Conservation (phyloP, 2,329 filamentous ascomycete species). For the Alternaria gaisen region DNA sequence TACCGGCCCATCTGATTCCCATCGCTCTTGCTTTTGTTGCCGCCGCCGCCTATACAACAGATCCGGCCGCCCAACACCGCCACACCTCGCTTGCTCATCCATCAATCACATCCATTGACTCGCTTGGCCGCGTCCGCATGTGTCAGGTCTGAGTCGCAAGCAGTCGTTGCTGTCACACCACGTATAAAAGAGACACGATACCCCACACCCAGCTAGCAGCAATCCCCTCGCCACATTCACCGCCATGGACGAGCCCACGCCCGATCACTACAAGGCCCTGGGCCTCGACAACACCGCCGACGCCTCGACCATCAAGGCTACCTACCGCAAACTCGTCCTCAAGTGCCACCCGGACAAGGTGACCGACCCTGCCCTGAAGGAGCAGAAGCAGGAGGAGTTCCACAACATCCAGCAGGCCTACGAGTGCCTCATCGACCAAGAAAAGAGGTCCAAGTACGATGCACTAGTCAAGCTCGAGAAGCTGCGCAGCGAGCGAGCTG, state of each 20-base stretch:
- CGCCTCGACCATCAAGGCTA: slow-evolving; percentile 74
- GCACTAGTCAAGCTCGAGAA: slow-evolving; percentile 73
- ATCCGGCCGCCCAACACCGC: slow-evolving; percentile 35
- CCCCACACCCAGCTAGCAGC: slow-evolving; percentile 8
- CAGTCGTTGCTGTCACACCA: slow-evolving; percentile 17
- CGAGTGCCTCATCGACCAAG: slow-evolving; percentile 84
- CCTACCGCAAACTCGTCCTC: slow-evolving; percentile 85
- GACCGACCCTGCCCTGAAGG: slow-evolving; percentile 78
- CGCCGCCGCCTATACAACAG: slow-evolving; percentile 12
- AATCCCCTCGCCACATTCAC: slow-evolving; percentile 41
- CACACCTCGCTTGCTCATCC: slow-evolving; percentile 21
- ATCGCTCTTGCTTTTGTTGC: slow-evolving; percentile 18
- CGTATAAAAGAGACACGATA: slow-evolving; percentile 21
- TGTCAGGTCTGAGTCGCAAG: slow-evolving; percentile 21
- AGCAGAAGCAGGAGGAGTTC: slow-evolving; percentile 84
- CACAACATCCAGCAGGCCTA: slow-evolving; percentile 93
- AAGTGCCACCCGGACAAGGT: slow-evolving; percentile 94
- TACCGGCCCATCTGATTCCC: not conserved
- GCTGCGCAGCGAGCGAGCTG: slow-evolving; percentile 65
- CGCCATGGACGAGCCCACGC: slow-evolving; percentile 60
- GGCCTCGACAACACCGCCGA: slow-evolving; percentile 78
- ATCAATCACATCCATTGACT: slow-evolving; percentile 8
- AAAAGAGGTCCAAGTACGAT: slow-evolving; percentile 78
- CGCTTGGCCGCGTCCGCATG: slow-evolving; percentile 10
- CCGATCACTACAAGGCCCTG: slow-evolving; percentile 82